Base-by-base conservation (phyloP, 2,329 filamentous ascomycete genomes). In the Venturia nashicola region DNA sequence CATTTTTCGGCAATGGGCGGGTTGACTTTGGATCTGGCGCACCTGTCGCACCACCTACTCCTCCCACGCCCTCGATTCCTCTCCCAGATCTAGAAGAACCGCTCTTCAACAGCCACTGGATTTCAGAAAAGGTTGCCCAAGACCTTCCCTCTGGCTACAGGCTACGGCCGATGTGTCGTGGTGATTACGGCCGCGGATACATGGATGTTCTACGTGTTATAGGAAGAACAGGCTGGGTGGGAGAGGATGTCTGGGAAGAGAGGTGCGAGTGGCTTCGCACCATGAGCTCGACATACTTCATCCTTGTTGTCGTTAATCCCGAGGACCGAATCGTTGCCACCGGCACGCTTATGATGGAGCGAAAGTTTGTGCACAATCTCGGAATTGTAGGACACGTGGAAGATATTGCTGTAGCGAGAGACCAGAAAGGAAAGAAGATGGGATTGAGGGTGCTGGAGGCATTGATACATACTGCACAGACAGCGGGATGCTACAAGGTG, bases 391-490 rank as follows among this genome's bases (percentile, higher is more conserved):
- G 68, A 14, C 68, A 69, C 34, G 62, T 70, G 14, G 65, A 70
- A 39, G 68, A 69, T 54, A 40, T 70, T 8, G 57, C 65, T 4
- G 68, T 70, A 14, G 65, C 63, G 7, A 64, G 65, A 39, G 66
- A 66, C 40, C 68, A 70, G 62, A 64, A 67, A 34, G 68, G 68
- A 36, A 69, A 69, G 65, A 69, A 69, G 46, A 61, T 69, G 59
- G 68, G 68, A 7, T 62, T 68, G 48, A 61, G 68, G 18, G 65
- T 69, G 57, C 42, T 69, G 14, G 66, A 68, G 27, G 68, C 68
- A 46, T 55, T 69, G 20, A 65, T 68, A 46, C 63, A 65, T 27
- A 44, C 69, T 14, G 65, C 68, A 12, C 60, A 62, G 23, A 48
- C 64, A 16, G 39, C 62, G 14, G 68, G 68, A 9, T 67, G 66